Conservation (phyloP, 2,329 filamentous ascomycete genomes). For the Orbilia brochopaga region DNA sequence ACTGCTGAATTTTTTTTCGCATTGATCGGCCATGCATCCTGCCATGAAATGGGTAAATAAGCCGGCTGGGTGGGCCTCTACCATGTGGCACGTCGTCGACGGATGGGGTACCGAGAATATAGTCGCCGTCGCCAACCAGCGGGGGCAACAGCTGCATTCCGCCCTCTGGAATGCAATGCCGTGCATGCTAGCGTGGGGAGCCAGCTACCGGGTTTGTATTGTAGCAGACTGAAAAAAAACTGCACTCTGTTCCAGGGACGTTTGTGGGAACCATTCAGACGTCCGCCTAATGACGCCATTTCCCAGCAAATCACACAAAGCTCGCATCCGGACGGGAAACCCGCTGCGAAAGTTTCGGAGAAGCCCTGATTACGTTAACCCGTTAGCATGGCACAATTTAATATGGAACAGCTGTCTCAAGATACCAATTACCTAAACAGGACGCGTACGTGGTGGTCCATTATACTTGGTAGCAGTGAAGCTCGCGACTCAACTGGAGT, state of each 20-base stretch:
- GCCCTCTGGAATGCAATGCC: too few relatives aligned
- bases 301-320: slow-evolving; percentile 42
- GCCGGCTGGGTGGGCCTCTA: slow-evolving; percentile 24
- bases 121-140: slow-evolving; percentile 24
- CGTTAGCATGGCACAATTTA: slow-evolving; percentile 6
- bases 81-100: slow-evolving; percentile 31
- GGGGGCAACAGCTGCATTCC: slow-evolving; percentile 3
- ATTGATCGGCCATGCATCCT: slow-evolving; percentile 15
- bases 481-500: too few relatives aligned
- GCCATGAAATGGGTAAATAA: slow-evolving; percentile 35
- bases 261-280: slow-evolving; percentile 18
- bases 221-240: too few relatives aligned
- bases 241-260: not conserved
- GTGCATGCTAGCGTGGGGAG: slow-evolving; percentile 33
- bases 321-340: slow-evolving; percentile 11
- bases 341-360: slow-evolving; percentile 34
- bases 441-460: too few relatives aligned
- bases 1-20: not conserved
- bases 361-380: slow-evolving; percentile 12
- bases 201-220: slow-evolving; percentile 23
- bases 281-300: slow-evolving; percentile 48
- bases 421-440: slow-evolving; percentile 26
- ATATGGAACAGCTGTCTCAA: not conserved
- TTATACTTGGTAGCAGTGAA: too few relatives aligned
- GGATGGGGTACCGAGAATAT: slow-evolving; percentile 19